These are phyloP conservation scores for Gigaspora rosea DNA, from an alignment of 192 early-diverging fungal genomes.

Conservation along the genomic window DNA sequence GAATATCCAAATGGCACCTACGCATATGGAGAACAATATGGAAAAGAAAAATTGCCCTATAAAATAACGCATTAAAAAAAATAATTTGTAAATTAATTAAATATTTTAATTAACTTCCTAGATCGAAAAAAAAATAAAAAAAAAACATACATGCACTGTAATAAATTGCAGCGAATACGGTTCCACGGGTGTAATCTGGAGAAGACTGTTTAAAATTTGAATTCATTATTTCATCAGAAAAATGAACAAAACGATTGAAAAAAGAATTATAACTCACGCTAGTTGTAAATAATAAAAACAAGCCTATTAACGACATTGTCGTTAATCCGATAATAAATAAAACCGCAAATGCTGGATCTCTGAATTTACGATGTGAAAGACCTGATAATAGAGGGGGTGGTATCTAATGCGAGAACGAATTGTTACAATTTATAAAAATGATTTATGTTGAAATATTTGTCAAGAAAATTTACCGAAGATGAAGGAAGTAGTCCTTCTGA, in stretches of 20 bases:
- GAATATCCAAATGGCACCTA: conserved; percentile 42
- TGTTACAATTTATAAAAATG: background rate
- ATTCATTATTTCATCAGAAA: background rate
- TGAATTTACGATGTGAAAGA: conserved; percentile 42
- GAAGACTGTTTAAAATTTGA: background rate
- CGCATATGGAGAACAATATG: conserved; percentile 34
- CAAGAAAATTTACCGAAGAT: conserved; percentile 37
- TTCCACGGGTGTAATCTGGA: background rate
- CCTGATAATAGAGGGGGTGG: background rate
- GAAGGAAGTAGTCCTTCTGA: conserved; percentile 54
- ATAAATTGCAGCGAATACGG: conserved; percentile 8
- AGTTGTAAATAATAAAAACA: conserved; percentile 53
- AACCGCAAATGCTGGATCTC: conserved; percentile 53
- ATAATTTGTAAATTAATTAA: no score
- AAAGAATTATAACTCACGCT: conserved; percentile 42
- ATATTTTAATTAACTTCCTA: no score
- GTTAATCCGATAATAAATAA: conserved; percentile 43
- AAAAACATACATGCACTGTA: background rate
- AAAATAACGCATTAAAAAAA: no score
- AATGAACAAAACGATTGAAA: background rate
- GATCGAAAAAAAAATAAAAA: no score
- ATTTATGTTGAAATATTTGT: background rate
- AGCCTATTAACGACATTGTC: conserved; percentile 44
- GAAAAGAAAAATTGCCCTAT: conserved; percentile 40
- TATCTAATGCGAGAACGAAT: conserved; percentile 9